A percentile compares a stretch with the other conserved stretches of the same genome.
Evolutionary conservation across 2,329 filamentous ascomycete species (phyloP).

Genomic region (Penicillium sp.): DNA sequence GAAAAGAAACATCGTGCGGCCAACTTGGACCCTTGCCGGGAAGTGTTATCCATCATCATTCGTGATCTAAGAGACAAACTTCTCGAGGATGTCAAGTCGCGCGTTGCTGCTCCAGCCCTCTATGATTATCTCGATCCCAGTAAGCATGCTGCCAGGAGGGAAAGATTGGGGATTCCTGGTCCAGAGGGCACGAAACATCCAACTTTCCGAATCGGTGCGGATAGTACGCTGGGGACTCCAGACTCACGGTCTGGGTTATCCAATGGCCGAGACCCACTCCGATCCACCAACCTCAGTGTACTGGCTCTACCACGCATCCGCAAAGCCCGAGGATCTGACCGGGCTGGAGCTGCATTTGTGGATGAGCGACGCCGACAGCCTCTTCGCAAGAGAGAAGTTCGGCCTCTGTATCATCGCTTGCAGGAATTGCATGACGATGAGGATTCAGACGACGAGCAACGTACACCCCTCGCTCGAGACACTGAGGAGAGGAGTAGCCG

Average conservation of each 20-base stretch:
- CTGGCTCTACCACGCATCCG: slow-evolving; percentile 72
- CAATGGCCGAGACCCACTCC: slow-evolving; percentile 41
- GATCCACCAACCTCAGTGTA: slow-evolving; percentile 54
- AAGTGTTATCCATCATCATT: slow-evolving; percentile 76
- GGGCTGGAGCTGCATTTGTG: slow-evolving; percentile 63
- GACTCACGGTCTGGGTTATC: slow-evolving; percentile 47
- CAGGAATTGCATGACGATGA: slow-evolving; percentile 72
- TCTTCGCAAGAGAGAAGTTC: slow-evolving; percentile 63
- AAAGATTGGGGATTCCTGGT: slow-evolving; percentile 74
- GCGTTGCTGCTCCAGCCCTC: slow-evolving; percentile 78
- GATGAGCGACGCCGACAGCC: slow-evolving; percentile 65
- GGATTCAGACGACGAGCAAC: slow-evolving; percentile 85
- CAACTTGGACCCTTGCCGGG: slow-evolving; percentile 84
- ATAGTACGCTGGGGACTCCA: slow-evolving; percentile 66
- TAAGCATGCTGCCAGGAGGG: slow-evolving; percentile 76
- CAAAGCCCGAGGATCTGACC: slow-evolving; percentile 61
- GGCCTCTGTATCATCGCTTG: slow-evolving; percentile 79
- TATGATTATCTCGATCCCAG: slow-evolving; percentile 80
- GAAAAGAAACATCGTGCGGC: slow-evolving; percentile 86
- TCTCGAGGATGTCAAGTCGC: slow-evolving; percentile 82
- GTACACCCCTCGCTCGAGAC: slow-evolving; percentile 67
- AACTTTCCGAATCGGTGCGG: slow-evolving; percentile 57
- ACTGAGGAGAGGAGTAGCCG: slow-evolving; percentile 85
- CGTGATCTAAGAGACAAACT: slow-evolving; percentile 84
- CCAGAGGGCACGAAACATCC: slow-evolving; percentile 62